phyloP scores from a whole-genome alignment of 495 filamentous ascomycete genomes.

The Elaphomyces granulatus region DNA sequence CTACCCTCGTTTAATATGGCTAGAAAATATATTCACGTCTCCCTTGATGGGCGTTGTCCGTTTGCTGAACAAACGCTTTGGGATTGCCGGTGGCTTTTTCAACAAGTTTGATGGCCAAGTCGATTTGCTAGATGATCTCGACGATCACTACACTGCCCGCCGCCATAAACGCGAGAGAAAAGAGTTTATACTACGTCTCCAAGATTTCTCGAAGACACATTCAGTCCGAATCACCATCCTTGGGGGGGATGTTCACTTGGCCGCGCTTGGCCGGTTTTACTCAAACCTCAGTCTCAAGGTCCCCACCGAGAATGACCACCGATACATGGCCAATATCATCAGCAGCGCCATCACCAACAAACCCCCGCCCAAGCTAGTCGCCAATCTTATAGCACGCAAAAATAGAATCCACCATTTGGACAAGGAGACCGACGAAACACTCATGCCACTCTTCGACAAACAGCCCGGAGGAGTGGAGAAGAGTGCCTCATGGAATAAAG shows the following conservation, averaged over 20 bases:
- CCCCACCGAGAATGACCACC: constrained; percentile 44
- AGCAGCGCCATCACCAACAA: constrained; percentile 83
- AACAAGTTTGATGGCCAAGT: constrained; percentile 86
- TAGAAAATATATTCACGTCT: constrained; percentile 76
- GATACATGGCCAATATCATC: constrained; percentile 64
- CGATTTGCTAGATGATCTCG: constrained; percentile 83
- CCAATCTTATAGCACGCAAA: constrained; percentile 65
- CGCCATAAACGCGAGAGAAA: constrained; percentile 85
- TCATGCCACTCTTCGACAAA: constrained; percentile 72
- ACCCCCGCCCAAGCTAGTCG: constrained; percentile 78
- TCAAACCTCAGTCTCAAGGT: constrained; percentile 48
- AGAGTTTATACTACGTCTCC: constrained; percentile 55
- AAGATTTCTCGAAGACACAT: constrained; percentile 53
- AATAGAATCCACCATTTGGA: constrained; percentile 95
- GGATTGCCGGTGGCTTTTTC: constrained; percentile 71
- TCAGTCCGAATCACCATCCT: constrained; percentile 74
- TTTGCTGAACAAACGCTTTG: constrained; percentile 82
- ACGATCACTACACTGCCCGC: constrained; percentile 87
- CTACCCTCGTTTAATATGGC: constrained; percentile 86
- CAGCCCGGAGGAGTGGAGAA: constrained; percentile 60
- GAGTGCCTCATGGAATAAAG: constrained; percentile 53
- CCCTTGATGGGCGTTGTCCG: constrained; percentile 76
- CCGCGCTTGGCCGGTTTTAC: constrained; percentile 64
- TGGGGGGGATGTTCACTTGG: constrained; percentile 64
- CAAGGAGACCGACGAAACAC: constrained; percentile 69